Evolutionary conservation across 2,329 filamentous ascomycete genomes (phyloP).

Genomic region (Graphilbum sp.): DNA sequence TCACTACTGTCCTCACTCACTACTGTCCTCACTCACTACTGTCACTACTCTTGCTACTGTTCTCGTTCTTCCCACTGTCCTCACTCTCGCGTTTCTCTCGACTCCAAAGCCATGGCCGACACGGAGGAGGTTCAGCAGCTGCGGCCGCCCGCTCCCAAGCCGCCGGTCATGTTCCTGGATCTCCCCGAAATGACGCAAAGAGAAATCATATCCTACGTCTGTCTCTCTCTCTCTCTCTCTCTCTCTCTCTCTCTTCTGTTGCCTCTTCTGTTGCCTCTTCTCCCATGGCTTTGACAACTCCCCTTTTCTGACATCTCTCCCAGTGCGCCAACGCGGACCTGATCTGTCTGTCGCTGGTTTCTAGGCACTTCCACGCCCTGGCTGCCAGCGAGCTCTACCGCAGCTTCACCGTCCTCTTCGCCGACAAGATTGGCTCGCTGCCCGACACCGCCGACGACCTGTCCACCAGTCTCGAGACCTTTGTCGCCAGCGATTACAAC

Average conservation of each 20-base stretch:
- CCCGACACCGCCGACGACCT: constrained; percentile 37
- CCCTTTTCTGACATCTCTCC: neutral
- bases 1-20: too few species aligned
- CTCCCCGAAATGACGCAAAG: constrained; percentile 31
- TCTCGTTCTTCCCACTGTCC: too few species aligned
- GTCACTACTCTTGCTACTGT: too few species aligned
- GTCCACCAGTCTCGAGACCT: constrained; percentile 41
- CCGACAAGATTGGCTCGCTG: constrained; percentile 37
- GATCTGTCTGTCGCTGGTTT: constrained; percentile 41
- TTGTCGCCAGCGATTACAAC: constrained; percentile 46
- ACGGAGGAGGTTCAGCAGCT: too few species aligned
- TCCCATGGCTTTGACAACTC: neutral
- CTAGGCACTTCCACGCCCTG: constrained; percentile 37
- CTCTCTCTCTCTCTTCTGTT: neutral
- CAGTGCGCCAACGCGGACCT: constrained; percentile 31
- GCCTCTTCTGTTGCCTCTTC: neutral
- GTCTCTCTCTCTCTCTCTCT: constrained; percentile 6
- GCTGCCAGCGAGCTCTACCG: constrained; percentile 43
- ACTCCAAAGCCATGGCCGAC: too few species aligned
- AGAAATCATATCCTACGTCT: constrained; percentile 30
- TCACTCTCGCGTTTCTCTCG: too few species aligned
- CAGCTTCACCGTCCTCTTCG: constrained; percentile 42
- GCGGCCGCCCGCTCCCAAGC: too few species aligned
- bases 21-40: too few species aligned
- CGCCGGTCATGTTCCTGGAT: constrained; percentile 20